Evolutionary conservation across 2,329 filamentous ascomycete species (phyloP).

Genomic region (Tothia fuscella): DNA sequence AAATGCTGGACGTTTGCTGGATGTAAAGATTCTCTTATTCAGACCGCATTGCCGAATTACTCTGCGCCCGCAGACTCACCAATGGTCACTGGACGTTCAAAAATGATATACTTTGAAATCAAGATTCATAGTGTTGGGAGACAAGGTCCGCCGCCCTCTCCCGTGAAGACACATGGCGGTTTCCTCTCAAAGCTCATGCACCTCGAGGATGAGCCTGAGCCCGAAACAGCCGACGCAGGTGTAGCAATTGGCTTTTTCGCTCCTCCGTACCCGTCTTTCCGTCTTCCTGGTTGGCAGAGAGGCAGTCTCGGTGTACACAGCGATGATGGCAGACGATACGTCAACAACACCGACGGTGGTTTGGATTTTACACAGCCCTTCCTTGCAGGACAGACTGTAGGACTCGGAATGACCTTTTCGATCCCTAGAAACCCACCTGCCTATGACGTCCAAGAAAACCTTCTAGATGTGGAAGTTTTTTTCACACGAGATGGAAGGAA

Average conservation of each 20-base stretch:
- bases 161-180: neutral
- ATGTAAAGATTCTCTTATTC: slow-evolving; percentile 49
- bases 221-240: slow-evolving; percentile 30
- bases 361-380: slow-evolving; percentile 56
- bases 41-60: slow-evolving; percentile 60
- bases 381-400: slow-evolving; percentile 52
- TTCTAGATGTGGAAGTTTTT: slow-evolving; percentile 48
- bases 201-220: neutral
- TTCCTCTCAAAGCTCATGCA: slow-evolving; percentile 2
- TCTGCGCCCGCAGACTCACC: slow-evolving; percentile 45
- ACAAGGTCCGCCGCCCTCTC: slow-evolving; percentile 5
- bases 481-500: slow-evolving; percentile 55
- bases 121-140: slow-evolving; percentile 37
- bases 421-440: slow-evolving; percentile 26
- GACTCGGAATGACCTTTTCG: slow-evolving; percentile 56
- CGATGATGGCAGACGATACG: slow-evolving; percentile 65
- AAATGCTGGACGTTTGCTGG: slow-evolving; percentile 32
- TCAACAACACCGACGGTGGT: slow-evolving; percentile 65
- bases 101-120: slow-evolving; percentile 62
- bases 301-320: slow-evolving; percentile 65
- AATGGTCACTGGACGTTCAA: slow-evolving; percentile 38
- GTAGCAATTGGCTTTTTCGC: slow-evolving; percentile 61
- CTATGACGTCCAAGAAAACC: slow-evolving; percentile 13
- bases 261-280: slow-evolving; percentile 64
- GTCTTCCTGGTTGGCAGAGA: slow-evolving; percentile 71